A percentile compares a stretch with the other conserved stretches of the same genome.
Evolutionary conservation across 1,139 yeast species (phyloP).

Genomic region (Yamadazyma diddensiae): DNA sequence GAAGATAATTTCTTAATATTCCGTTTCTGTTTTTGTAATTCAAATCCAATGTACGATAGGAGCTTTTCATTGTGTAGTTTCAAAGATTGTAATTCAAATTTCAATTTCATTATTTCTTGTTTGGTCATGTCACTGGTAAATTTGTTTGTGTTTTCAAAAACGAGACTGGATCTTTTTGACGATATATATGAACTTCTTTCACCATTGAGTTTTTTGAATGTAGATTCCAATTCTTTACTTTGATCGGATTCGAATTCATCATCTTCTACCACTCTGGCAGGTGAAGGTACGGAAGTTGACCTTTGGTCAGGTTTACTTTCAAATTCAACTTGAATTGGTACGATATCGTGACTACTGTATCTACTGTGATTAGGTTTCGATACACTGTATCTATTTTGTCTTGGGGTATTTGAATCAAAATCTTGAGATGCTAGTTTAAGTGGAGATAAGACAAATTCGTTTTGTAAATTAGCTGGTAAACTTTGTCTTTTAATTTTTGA

Average conservation of each 20-base stretch:
- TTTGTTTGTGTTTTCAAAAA: conserved; percentile 24
- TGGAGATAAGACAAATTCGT: conserved; percentile 45
- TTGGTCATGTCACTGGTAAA: conserved; percentile 38
- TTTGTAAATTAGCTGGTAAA: conserved; percentile 31
- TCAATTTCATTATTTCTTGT: conserved; percentile 51
- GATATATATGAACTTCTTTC: conserved; percentile 13
- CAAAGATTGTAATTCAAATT: conserved; percentile 53
- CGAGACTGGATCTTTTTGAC: conserved; percentile 38
- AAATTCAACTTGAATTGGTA: conserved; percentile 47
- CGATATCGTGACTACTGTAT: conserved; percentile 43
- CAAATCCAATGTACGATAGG: conserved; percentile 55
- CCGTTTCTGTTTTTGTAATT: conserved; percentile 49
- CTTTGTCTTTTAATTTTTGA: conserved; percentile 30
- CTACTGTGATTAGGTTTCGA: conserved; percentile 38
- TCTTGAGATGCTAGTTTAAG: conserved; percentile 30
- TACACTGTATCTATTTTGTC: conserved; percentile 23
- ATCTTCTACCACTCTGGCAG: conserved; percentile 4
- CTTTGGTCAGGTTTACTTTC: conserved; percentile 23
- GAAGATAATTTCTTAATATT: conserved; percentile 41
- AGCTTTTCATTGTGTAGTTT: conserved; percentile 56
- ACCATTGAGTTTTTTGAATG: conserved; percentile 12
- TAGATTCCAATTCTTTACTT: conserved; percentile 7
- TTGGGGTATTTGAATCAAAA: conserved; percentile 6
- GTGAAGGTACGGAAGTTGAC: conserved; percentile 29
- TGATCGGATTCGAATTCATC: conserved; percentile 11